Base-by-base conservation (phyloP, 2,329 filamentous ascomycete genomes). In the Epichloe baconii region DNA sequence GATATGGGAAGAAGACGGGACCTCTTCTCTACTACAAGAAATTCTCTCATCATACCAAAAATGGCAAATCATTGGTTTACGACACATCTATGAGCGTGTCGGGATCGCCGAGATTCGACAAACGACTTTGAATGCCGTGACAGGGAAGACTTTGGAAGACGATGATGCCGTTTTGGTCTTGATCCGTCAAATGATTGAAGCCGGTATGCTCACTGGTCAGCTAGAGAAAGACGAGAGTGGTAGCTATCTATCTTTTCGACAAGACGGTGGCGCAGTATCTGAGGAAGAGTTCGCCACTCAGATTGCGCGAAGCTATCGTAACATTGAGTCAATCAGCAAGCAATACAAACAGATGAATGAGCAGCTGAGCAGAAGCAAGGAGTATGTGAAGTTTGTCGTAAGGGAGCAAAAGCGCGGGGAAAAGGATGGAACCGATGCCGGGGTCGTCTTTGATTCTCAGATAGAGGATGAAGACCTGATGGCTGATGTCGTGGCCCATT, bases 21-120 rank as follows among this genome's bases (percentile, higher is more conserved):
- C 94, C 60, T 66, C 70, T 4, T 79, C 82, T 3, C 76, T 97
- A 14, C 73, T 95, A 12, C 69, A 72, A 4, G 80, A 88, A 63
- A 82, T 91, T 11, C 65, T 85, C 40, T 71, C 77, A 19, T 81
- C 85, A 10, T 87, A 90, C 62, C 81, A 86, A 58, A 81, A 82
- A 59, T 88, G 85, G 71, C 82, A 86, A 53, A 79, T 97, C 52
- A 72, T 84, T 36, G 81, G 81, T 53, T 73, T 97, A 26, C 81
- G 83, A 44, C 77, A 79, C 49, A 82, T 87, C 3, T 96, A 91
- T 62, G 71, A 69, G 49, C 77, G 78, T 55, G 69, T 83, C 36
- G 74, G 76, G 15, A 70, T 83, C 35, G 58, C 72, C 17, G 73
- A 80, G 58, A 64, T 83, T 19, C 71, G 74, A 42, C 58, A 65